These are phyloP conservation scores for Aspergillus fumigatiaffinis DNA, from an alignment of 2,329 filamentous ascomycete species.

Conservation along the genomic window DNA sequence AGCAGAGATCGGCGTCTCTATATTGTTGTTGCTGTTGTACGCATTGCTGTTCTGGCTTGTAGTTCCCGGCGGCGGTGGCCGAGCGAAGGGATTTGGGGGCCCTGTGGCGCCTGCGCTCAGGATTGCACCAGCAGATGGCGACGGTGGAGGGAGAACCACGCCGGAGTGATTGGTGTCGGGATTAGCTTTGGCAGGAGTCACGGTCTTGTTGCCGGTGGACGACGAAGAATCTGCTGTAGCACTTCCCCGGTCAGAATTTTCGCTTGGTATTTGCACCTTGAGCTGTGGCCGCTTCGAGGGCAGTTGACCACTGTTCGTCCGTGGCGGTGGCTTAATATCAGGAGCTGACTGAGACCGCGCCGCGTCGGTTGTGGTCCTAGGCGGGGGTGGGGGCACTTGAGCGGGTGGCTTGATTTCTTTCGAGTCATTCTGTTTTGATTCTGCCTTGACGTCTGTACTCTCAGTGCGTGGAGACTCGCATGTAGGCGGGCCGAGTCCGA, in stretches of 20 bases:
- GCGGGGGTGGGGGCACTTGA: slow-evolving; percentile 53
- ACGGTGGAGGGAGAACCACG: slow-evolving; percentile 86
- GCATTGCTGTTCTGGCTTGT: slow-evolving; percentile 39
- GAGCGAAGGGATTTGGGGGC: slow-evolving; percentile 91
- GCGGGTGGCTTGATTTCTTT: slow-evolving; percentile 59
- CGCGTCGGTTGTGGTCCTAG: slow-evolving; percentile 47
- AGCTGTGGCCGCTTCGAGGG: slow-evolving; percentile 72
- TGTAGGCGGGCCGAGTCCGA: slow-evolving; percentile 60
- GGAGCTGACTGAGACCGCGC: slow-evolving; percentile 53
- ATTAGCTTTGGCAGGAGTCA: slow-evolving; percentile 54
- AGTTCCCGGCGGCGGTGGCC: slow-evolving; percentile 67
- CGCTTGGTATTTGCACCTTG: slow-evolving; percentile 92
- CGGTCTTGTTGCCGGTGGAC: slow-evolving; percentile 58
- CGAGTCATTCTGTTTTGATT: slow-evolving; percentile 41
- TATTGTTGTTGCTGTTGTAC: slow-evolving; percentile 39
- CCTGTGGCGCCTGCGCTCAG: slow-evolving; percentile 88
- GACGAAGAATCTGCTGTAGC: slow-evolving; percentile 67
- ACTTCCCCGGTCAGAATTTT: slow-evolving; percentile 71
- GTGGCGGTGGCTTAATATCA: slow-evolving; percentile 68
- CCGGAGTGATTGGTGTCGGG: slow-evolving; percentile 58
- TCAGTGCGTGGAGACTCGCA: slow-evolving; percentile 46
- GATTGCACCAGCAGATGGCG: slow-evolving; percentile 79
- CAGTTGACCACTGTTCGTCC: slow-evolving; percentile 71
- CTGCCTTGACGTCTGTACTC: slow-evolving; percentile 31
- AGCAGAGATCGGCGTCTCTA: slow-evolving; percentile 84